Conservation (phyloP, 2,329 filamentous ascomycete species). For the Penicillium sp. region DNA sequence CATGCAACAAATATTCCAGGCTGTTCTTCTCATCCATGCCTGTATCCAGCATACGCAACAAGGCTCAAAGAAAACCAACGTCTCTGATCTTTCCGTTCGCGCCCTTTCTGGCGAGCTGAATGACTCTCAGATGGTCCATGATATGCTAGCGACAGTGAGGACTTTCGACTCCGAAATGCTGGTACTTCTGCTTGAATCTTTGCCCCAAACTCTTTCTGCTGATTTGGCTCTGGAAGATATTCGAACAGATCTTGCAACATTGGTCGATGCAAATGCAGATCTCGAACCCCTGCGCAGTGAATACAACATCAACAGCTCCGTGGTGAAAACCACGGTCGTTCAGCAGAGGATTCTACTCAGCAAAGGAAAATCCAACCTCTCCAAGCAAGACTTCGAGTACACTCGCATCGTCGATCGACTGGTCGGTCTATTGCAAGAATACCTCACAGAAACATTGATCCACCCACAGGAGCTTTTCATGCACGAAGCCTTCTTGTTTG, state of each 20-base stretch:
- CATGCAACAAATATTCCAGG: slow-evolving; percentile 44
- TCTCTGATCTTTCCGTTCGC: slow-evolving; percentile 45
- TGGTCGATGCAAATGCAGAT: slow-evolving; percentile 53
- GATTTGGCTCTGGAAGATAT: slow-evolving; percentile 46
- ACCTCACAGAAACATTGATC: slow-evolving; percentile 53
- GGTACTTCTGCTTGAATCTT: slow-evolving; percentile 42
- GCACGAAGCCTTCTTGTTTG: slow-evolving; percentile 62
- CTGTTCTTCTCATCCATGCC: slow-evolving; percentile 34
- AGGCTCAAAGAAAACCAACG: slow-evolving; percentile 33
- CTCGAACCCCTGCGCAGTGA: slow-evolving; percentile 68
- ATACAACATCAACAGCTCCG: slow-evolving; percentile 68
- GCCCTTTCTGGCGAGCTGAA: slow-evolving; percentile 56
- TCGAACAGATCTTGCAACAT: slow-evolving; percentile 51
- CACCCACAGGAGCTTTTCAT: slow-evolving; percentile 56
- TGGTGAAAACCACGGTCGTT: slow-evolving; percentile 61
- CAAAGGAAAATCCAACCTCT: slow-evolving; percentile 59
- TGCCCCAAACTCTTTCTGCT: slow-evolving; percentile 42
- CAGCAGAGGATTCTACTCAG: slow-evolving; percentile 63
- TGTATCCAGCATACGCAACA: slow-evolving; percentile 38
- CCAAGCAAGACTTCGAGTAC: slow-evolving; percentile 59
- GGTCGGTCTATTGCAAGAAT: slow-evolving; percentile 49
- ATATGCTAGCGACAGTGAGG: slow-evolving; percentile 57
- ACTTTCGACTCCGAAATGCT: slow-evolving; percentile 58
- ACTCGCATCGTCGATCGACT: slow-evolving; percentile 57
- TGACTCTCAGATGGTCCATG: slow-evolving; percentile 55